A percentile compares a stretch with the other conserved stretches of the same genome.
Evolutionary conservation across 2,329 filamentous ascomycete species (phyloP).

Genomic region (Xylaria arbuscula): DNA sequence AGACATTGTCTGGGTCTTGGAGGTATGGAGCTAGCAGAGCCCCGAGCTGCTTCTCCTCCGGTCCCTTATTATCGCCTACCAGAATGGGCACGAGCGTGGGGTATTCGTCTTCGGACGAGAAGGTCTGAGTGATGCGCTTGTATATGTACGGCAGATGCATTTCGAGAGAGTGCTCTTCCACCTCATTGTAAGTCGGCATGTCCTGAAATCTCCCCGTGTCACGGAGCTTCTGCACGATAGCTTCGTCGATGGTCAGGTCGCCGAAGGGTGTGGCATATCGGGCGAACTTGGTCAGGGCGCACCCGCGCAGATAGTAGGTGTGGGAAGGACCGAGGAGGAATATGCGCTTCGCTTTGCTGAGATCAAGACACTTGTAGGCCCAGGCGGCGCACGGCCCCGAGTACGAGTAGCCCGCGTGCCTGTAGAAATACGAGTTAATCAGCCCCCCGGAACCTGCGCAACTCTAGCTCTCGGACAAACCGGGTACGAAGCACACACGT

Average conservation of each 20-base stretch:
- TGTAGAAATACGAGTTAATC: conserved; percentile 53
- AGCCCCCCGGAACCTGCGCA: conserved; percentile 21
- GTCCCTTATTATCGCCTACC: conserved; percentile 76
- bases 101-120: conserved; percentile 64
- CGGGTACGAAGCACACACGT: conserved; percentile 54
- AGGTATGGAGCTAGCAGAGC: conserved; percentile 81
- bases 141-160: conserved; percentile 97
- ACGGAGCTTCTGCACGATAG: conserved; percentile 62
- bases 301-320: conserved; percentile 80
- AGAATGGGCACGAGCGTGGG: conserved; percentile 87
- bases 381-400: conserved; percentile 93
- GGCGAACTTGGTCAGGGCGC: conserved; percentile 78
- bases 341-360: conserved; percentile 83
- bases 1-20: conserved; percentile 77
- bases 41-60: conserved; percentile 76
- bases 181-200: conserved; percentile 75
- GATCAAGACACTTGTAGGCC: conserved; percentile 90
- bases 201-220: conserved; percentile 66
- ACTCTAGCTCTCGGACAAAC: conserved; percentile 22
- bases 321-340: conserved; percentile 96
- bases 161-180: conserved; percentile 91
- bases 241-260: conserved; percentile 71
- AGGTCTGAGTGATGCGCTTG: conserved; percentile 71
- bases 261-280: conserved; percentile 81
- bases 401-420: conserved; percentile 93